These are phyloP conservation scores for Colletotrichum spaethianum DNA, from an alignment of 2,329 filamentous ascomycete genomes.

Conservation along the genomic window DNA sequence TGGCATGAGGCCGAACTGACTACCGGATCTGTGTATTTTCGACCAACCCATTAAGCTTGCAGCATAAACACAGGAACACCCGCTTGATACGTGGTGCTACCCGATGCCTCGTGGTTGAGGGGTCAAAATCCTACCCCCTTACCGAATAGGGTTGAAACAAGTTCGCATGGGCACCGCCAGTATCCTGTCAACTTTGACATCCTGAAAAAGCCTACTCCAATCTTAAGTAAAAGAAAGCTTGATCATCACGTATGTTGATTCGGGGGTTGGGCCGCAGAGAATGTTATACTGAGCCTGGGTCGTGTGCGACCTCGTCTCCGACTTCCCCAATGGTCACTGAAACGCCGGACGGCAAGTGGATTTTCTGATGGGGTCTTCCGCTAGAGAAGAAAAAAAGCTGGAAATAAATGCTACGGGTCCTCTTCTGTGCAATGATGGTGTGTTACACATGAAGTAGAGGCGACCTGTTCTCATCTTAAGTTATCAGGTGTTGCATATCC, in stretches of 20 bases:
- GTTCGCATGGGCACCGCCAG: background rate
- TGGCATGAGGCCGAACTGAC: slow-evolving; percentile 5
- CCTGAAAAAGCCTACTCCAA: background rate
- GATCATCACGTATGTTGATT: background rate
- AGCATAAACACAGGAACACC: background rate
- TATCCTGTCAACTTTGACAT: background rate
- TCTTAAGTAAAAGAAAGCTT: background rate
- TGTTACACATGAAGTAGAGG: slow-evolving; percentile 20
- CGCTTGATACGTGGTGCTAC: slow-evolving; percentile 21
- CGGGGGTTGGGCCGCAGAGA: background rate
- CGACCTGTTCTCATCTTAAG: slow-evolving; percentile 16
- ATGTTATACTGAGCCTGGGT: background rate
- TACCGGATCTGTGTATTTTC: slow-evolving; percentile 33
- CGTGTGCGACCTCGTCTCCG: slow-evolving; percentile 22
- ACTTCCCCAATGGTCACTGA: slow-evolving; percentile 22
- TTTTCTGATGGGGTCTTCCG: background rate
- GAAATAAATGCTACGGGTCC: background rate
- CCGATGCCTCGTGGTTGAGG: slow-evolving; percentile 37
- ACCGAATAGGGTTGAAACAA: background rate
- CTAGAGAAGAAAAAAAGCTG: background rate
- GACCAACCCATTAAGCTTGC: background rate
- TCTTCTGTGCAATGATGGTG: background rate
- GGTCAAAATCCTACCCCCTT: slow-evolving; percentile 2
- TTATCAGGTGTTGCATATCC: slow-evolving; percentile 16
- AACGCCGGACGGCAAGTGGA: background rate